Percentiles rank a stretch among this genome's conserved stretches.
These are phyloP conservation scores for Candida vaughaniae DNA, from an alignment of 805 yeast species.

Conservation along the genomic window DNA sequence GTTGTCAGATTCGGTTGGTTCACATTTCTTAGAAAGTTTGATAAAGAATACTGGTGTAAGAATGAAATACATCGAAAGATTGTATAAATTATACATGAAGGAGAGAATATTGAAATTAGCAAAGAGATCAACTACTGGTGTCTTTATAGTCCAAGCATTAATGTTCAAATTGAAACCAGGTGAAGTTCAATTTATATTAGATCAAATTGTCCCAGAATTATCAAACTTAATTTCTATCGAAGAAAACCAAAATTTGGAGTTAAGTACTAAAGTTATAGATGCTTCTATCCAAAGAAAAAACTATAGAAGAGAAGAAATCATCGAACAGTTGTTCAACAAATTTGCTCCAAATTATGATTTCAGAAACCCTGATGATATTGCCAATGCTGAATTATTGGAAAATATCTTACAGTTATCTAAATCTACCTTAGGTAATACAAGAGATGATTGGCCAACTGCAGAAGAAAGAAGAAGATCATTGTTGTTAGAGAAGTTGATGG, in stretches of 20 bases:
- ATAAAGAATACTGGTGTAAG: constrained; percentile 62
- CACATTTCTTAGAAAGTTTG: constrained; percentile 81
- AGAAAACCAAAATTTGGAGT: constrained; percentile 65
- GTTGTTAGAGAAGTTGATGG: constrained; percentile 70
- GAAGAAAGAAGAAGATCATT: constrained; percentile 81
- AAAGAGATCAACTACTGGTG: constrained; percentile 80
- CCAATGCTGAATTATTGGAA: constrained; percentile 52
- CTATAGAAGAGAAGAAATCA: constrained; percentile 60
- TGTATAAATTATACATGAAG: constrained; percentile 69
- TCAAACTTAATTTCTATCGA: constrained; percentile 48
- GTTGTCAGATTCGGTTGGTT: constrained; percentile 86
- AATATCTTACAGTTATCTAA: constrained; percentile 61
- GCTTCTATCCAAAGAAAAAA: constrained; percentile 59
- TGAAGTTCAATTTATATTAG: constrained; percentile 63
- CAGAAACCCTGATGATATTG: constrained; percentile 13
- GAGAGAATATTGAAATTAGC: constrained; percentile 73
- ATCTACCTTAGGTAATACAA: constrained; percentile 78
- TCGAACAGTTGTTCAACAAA: constrained; percentile 42
- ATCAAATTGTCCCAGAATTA: constrained; percentile 65
- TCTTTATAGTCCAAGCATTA: constrained; percentile 72
- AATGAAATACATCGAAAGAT: constrained; percentile 64
- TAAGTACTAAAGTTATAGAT: constrained; percentile 64
- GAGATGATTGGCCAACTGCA: constrained; percentile 89
- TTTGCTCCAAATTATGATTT: constrained; percentile 41
- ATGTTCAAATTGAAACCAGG: constrained; percentile 61